These are phyloP conservation scores for Colletotrichum limetticola DNA, from an alignment of 2,329 filamentous ascomycete genomes.

Conservation along the genomic window DNA sequence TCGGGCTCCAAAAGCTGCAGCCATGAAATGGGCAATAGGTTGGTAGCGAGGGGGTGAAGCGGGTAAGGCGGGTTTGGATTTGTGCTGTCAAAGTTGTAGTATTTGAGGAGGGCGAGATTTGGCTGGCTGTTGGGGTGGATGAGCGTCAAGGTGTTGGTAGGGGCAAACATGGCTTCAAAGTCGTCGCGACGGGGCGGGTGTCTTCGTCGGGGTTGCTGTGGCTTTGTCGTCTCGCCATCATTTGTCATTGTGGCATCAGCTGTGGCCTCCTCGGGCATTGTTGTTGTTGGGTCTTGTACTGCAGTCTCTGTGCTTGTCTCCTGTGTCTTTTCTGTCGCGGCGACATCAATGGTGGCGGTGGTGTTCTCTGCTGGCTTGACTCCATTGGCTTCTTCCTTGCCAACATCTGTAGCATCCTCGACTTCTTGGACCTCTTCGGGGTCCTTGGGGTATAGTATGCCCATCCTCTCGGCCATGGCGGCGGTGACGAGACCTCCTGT, in stretches of 20 bases:
- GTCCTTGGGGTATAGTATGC: slow-evolving; percentile 70
- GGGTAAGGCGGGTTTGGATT: slow-evolving; percentile 67
- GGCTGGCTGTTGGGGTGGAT: slow-evolving; percentile 86
- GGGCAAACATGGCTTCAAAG: slow-evolving; percentile 73
- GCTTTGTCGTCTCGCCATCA: slow-evolving; percentile 10
- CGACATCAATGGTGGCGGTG: neutral
- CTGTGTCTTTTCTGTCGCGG: neutral
- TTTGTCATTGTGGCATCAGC: slow-evolving; percentile 1
- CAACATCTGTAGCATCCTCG: slow-evolving; percentile 37
- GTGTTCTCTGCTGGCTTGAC: slow-evolving; percentile 12
- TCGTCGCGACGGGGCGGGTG: slow-evolving; percentile 50
- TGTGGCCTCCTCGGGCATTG: neutral
- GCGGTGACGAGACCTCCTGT: slow-evolving; percentile 85
- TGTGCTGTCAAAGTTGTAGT: slow-evolving; percentile 85
- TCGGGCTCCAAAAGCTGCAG: slow-evolving; percentile 86
- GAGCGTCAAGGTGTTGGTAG: slow-evolving; percentile 81
- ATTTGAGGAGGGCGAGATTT: slow-evolving; percentile 87
- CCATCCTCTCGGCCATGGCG: slow-evolving; percentile 89
- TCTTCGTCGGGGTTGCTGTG: slow-evolving; percentile 12
- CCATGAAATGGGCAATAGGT: slow-evolving; percentile 90
- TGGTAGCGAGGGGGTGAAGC: slow-evolving; percentile 81
- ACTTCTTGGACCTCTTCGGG: slow-evolving; percentile 43
- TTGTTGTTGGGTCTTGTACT: neutral
- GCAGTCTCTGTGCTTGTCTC: neutral
- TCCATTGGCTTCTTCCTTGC: slow-evolving; percentile 22